A percentile compares a stretch with the other conserved stretches of the same genome.
These are phyloP conservation scores for Pseudotsuga menziesii DNA, from an alignment of 75 land plant species.

Conservation along the genomic window DNA sequence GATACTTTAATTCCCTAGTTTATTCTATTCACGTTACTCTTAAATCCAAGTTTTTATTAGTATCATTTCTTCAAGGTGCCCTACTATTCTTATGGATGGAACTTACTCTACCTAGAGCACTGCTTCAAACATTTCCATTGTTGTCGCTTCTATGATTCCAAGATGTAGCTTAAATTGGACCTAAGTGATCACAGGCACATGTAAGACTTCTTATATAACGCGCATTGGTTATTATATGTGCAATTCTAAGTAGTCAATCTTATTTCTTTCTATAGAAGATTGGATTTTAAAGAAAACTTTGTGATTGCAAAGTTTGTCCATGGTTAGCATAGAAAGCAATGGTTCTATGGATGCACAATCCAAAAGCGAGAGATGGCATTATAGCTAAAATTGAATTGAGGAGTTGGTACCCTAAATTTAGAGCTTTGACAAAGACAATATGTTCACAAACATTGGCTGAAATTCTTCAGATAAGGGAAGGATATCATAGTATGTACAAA, in stretches of 20 bases:
- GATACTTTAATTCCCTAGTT: too few species aligned
- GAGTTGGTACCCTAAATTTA: slow-evolving; percentile 30
- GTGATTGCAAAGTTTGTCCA: neutral
- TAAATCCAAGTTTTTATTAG: too few species aligned
- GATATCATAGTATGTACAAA: slow-evolving; percentile 42
- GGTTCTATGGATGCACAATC: slow-evolving; percentile 50
- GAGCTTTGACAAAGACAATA: slow-evolving; percentile 54
- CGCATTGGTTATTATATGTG: neutral
- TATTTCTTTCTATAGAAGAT: neutral
- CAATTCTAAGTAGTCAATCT: neutral
- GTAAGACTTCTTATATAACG: neutral
- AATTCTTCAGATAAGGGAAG: slow-evolving; percentile 43
- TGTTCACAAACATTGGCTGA: slow-evolving; percentile 56
- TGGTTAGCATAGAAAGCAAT: neutral
- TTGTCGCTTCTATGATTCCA: too few species aligned
- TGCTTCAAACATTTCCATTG: too few species aligned
- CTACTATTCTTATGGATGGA: too few species aligned
- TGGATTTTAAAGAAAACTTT: neutral
- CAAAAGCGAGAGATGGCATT: slow-evolving; percentile 60
- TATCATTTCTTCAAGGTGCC: too few species aligned
- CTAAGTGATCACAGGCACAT: neutral
- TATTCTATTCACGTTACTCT: too few species aligned
- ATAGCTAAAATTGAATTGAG: slow-evolving; percentile 38
- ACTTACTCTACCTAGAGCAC: too few species aligned
- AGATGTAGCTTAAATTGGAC: neutral